Conservation (phyloP, 768 basidiomycete species). For the Podaxis sp. region DNA sequence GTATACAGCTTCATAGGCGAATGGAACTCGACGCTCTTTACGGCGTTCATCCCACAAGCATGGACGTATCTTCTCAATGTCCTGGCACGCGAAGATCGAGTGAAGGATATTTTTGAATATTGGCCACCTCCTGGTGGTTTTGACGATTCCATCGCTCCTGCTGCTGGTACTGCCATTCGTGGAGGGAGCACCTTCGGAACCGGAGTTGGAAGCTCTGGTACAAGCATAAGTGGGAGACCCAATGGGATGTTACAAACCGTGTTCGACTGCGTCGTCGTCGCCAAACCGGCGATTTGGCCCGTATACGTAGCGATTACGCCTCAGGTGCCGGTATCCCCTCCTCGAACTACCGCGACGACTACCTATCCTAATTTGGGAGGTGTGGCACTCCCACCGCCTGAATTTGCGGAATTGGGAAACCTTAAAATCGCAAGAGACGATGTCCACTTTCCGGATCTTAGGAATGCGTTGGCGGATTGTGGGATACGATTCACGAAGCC, state of each 20-base stretch:
- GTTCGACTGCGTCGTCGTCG: constrained; percentile 24
- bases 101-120: constrained; percentile 31
- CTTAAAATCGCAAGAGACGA: constrained; percentile 5
- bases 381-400: not conserved
- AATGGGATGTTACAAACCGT: constrained; percentile 26
- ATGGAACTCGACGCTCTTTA: constrained; percentile 49
- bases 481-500: constrained; percentile 11
- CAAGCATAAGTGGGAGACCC: constrained; percentile 34
- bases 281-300: constrained; percentile 32
- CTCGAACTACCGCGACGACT: not conserved
- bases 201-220: constrained; percentile 15
- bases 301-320: constrained; percentile 11
- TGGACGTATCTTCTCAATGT: constrained; percentile 37
- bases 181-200: too few species aligned
- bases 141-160: not conserved
- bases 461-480: constrained; percentile 5
- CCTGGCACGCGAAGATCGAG: constrained; percentile 22
- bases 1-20: constrained; percentile 36
- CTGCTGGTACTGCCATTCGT: constrained; percentile 17
- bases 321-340: not conserved
- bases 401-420: constrained; percentile 1
- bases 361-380: not conserved
- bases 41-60: constrained; percentile 40
- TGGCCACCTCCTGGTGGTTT: constrained; percentile 35
- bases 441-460: not conserved